phyloP scores from a whole-genome alignment of 108 stramenopile genomes.

The Nitzschia putrida region DNA sequence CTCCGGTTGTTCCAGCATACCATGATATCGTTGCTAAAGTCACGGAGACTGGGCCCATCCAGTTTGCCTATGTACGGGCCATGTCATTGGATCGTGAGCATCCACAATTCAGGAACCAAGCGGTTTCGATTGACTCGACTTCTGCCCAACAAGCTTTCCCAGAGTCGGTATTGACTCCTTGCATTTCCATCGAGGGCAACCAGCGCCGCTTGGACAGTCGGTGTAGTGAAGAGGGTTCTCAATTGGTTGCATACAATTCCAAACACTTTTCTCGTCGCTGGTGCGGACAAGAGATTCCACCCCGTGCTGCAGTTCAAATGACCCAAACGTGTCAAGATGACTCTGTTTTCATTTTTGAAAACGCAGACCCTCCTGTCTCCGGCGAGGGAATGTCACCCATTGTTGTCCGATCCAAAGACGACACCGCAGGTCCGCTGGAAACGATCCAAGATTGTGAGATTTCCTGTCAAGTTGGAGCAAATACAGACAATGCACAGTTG shows the following conservation, averaged over 20 bases:
- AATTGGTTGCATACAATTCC: conserved; percentile 46
- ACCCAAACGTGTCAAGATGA: conserved; percentile 17
- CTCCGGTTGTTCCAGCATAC: background rate
- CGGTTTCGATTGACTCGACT: background rate
- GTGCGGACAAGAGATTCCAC: conserved; percentile 46
- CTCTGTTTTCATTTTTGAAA: conserved; percentile 28
- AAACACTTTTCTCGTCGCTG: conserved; percentile 36
- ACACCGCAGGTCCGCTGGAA: conserved; percentile 2
- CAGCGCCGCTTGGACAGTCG: background rate
- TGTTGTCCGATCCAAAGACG: conserved; percentile 22
- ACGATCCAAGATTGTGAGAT: conserved; percentile 38
- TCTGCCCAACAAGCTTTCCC: background rate
- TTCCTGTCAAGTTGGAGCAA: conserved; percentile 22
- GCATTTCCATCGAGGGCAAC: background rate
- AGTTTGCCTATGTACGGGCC: conserved; percentile 41
- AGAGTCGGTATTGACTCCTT: background rate
- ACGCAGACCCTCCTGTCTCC: conserved; percentile 26
- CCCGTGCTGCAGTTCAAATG: conserved; percentile 29
- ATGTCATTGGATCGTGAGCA: conserved; percentile 38
- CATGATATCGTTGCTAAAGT: conserved; percentile 24
- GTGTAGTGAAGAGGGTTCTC: background rate
- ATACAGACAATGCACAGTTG: background rate
- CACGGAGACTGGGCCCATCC: conserved; percentile 42
- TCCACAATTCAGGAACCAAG: conserved; percentile 34
- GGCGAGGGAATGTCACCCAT: conserved; percentile 51